Base-by-base conservation (phyloP, 768 basidiomycete genomes). In the Pisolithus orientalis region DNA sequence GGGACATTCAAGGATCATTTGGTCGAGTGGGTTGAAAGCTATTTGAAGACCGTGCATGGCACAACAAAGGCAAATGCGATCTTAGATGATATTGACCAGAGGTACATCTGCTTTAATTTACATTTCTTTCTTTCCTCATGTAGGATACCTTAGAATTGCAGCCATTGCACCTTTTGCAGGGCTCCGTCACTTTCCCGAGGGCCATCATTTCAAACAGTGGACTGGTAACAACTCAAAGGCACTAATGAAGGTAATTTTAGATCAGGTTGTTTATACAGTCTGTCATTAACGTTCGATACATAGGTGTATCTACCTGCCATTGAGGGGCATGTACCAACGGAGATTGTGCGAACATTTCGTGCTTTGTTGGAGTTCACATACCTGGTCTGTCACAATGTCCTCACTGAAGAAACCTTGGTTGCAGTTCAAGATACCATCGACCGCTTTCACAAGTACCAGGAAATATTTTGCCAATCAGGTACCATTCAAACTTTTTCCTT, bases 11-110 rank as follows among this genome's bases (percentile, higher is more conserved):
- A n/a, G n/a, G n/a, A n/a, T n/a, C n/a, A n/a, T n/a, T n/a, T n/a
- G n/a, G n/a, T n/a, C n/a, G n/a, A n/a, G n/a, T n/a, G n/a, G n/a
- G n/a, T n/a, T n/a, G n/a, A n/a, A n/a, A n/a, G n/a, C n/a, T n/a
- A n/a, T n/a, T n/a, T n/a, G n/a, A n/a, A n/a, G n/a, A n/a, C n/a
- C n/a, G n/a, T n/a, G n/a, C n/a, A n/a, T n/a, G n/a, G n/a, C n/a
- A n/a, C n/a, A n/a, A 47, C 51, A 4, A 16, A 43, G 8, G 69
- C 62, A 1, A 49, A 60, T 34, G 48, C 34, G 4, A 70, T 74
- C 6, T 46, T 72, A 28, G 66, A 62, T 52, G 68, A 71, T 31
- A 71, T 71, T 56, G 69, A 72, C 51, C 56, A 58, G 3, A 55
- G 63, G 73, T 72, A 53, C 38, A 64, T 62, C 38, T 10, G 16